These are phyloP conservation scores for Cocos nucifera DNA, from an alignment of 176 grass and related monocot species.

Conservation along the genomic window DNA sequence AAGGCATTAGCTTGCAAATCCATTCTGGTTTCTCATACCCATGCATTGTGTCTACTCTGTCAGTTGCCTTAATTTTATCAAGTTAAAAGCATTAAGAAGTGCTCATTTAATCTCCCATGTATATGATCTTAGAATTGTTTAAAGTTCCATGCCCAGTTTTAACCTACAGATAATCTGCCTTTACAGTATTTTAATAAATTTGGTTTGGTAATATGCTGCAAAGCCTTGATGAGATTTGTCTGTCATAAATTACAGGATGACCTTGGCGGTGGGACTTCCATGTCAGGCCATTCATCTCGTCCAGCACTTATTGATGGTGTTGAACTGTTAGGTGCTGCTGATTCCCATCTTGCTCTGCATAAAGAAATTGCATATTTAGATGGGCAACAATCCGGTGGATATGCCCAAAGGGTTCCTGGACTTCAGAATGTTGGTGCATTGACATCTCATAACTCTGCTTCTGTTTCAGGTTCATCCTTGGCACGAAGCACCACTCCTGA, in stretches of 20 bases:
- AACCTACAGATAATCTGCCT: no score
- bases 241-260: slow-evolving; percentile 9
- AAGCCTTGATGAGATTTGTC: no score
- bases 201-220: no score
- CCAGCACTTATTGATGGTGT: slow-evolving; percentile 2
- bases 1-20: no score
- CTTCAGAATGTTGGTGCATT: slow-evolving; percentile 6
- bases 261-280: not conserved
- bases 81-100: no score
- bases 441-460: slow-evolving; percentile 1
- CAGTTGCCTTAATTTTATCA: no score
- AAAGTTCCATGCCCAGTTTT: no score
- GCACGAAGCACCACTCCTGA: slow-evolving; percentile 11
- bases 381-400: not conserved
- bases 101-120: no score
- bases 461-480: slow-evolving; percentile 8
- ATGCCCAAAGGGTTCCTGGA: not conserved
- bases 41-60: no score
- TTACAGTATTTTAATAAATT: no score
- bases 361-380: slow-evolving; percentile 7
- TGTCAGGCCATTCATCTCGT: not conserved
- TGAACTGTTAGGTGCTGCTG: not conserved
- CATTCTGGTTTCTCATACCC: no score
- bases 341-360: not conserved
- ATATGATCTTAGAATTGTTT: no score